A percentile compares a stretch with the other conserved stretches of the same genome.
Conservation (phyloP, 805 yeast genomes). For the Ascoidea tarda region DNA sequence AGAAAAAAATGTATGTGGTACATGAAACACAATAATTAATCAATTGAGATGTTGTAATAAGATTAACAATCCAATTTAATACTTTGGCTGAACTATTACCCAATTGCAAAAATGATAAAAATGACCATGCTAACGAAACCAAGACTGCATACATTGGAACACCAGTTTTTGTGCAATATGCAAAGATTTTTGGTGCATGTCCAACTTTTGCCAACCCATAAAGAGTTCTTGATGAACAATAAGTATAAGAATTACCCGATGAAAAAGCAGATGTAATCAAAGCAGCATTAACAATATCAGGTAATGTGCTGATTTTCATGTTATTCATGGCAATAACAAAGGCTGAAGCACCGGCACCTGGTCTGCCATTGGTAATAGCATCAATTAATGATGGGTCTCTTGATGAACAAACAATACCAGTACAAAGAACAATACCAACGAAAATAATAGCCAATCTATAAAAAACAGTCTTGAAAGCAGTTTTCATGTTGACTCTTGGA, state of each 20-base stretch:
- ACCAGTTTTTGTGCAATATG: slow-evolving; percentile 49
- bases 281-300: slow-evolving; percentile 68
- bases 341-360: slow-evolving; percentile 74
- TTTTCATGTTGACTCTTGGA: slow-evolving; percentile 63
- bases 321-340: slow-evolving; percentile 74
- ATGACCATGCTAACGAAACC: slow-evolving; percentile 41
- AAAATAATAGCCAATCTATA: slow-evolving; percentile 54
- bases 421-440: slow-evolving; percentile 61
- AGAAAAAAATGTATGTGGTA: slow-evolving; percentile 46
- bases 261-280: slow-evolving; percentile 65
- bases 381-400: slow-evolving; percentile 45
- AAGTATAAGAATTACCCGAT: slow-evolving; percentile 74
- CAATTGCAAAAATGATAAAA: slow-evolving; percentile 52
- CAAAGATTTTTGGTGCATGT: slow-evolving; percentile 56
- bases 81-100: slow-evolving; percentile 46
- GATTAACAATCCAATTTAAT: slow-evolving; percentile 56
- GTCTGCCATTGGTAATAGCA: slow-evolving; percentile 41
- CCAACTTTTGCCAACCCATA: slow-evolving; percentile 62
- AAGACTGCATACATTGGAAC: slow-evolving; percentile 51
- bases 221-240: slow-evolving; percentile 54
- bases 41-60: slow-evolving; percentile 59
- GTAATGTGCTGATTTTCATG: slow-evolving; percentile 50
- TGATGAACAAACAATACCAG: slow-evolving; percentile 63
- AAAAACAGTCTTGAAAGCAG: slow-evolving; percentile 66
- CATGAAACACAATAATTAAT: slow-evolving; percentile 45